Base-by-base conservation (phyloP, 2,329 filamentous ascomycete species). In the Pestalotiopsis sp. region DNA sequence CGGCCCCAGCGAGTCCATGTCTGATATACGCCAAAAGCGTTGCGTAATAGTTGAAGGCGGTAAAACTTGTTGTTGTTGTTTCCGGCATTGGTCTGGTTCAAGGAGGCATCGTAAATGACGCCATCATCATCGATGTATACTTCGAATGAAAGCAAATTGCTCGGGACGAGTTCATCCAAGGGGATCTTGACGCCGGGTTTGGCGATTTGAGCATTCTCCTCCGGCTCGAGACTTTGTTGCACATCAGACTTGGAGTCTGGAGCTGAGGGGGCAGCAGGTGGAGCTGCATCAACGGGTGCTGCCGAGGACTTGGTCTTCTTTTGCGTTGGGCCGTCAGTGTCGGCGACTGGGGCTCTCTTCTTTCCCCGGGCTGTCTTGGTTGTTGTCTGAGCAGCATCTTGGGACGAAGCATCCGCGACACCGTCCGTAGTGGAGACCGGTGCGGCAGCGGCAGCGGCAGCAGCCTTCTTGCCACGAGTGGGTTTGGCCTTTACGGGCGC, bases 21-120 rank as follows among this genome's bases (percentile, higher is more conserved):
- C 58, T 84, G 81, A 77, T 85, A 92, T 11, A 79, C 70, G 3
- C 80, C 75, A 14, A 72, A 70, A 25, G 73, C 72, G 49, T 81
- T 80, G 20, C 80, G 80, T 27, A 88, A 74, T 4, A 88, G 72
- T 82, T 95, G 92, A 36, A 94, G 78, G 36, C 89, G 88, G 75
- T 95, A 95, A 78, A 95, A 95, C 73, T 96, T 96, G 79, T 96
- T 95, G 79, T 92, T 92, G 76, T 95, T 96, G 61, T 85, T 80
- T 0, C 83, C 81, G 0, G 92, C 83, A 72, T 94, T 92, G 12
- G 93, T 92, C 77, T 95, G 92, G 73, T 95, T 96, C 60, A 97
- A 83, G 0, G 92, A 90, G 0, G 92, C 93, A 76, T 97, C 93
- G 77, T 88, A 95, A 62, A 95, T 93, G 67, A 91, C 80, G 23